Percentiles rank a stretch among this genome's conserved stretches.
Conservation (phyloP, 164 flowering plant genomes). For the Amborella trichopoda region DNA sequence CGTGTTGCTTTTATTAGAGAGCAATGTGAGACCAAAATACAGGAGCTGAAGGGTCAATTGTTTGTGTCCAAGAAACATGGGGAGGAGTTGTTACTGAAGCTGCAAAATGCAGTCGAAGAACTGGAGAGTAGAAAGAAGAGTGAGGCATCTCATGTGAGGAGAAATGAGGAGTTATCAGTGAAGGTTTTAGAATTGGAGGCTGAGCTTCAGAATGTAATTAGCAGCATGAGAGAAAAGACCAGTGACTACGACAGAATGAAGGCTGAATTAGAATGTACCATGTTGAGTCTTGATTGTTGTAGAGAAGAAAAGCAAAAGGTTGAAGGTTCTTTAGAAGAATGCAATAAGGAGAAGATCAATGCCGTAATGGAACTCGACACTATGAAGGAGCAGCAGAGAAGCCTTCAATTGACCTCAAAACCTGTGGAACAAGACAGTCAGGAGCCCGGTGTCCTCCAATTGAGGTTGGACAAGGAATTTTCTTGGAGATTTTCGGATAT, state of each 20-base stretch:
- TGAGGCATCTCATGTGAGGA: constrained; percentile 60
- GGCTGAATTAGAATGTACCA: constrained; percentile 82
- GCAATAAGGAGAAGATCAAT: constrained; percentile 35
- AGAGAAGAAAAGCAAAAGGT: constrained; percentile 83
- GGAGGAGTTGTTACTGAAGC: constrained; percentile 77
- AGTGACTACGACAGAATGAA: constrained; percentile 56
- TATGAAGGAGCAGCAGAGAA: constrained; percentile 28
- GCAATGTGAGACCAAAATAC: constrained; percentile 79
- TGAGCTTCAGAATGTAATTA: constrained; percentile 39
- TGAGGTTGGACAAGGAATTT: no score
- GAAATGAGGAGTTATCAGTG: constrained; percentile 53
- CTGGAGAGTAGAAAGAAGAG: constrained; percentile 65
- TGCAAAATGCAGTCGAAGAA: constrained; percentile 82
- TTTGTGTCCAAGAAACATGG: constrained; percentile 72
- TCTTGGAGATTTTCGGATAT: no score
- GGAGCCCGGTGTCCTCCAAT: constrained; percentile 5
- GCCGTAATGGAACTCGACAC: constrained; percentile 27
- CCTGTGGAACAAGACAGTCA: constrained; percentile 9
- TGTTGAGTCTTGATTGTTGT: constrained; percentile 80
- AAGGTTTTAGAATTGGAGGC: constrained; percentile 56
- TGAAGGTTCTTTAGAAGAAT: constrained; percentile 53
- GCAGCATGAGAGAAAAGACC: constrained; percentile 57
- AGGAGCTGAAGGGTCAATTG: constrained; percentile 72
- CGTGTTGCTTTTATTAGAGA: constrained; percentile 84
- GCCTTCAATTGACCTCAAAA: constrained; percentile 10